A percentile compares a stretch with the other conserved stretches of the same genome.
Evolutionary conservation across 2,329 filamentous ascomycete species (phyloP).

Genomic region (Fusarium annulatum): DNA sequence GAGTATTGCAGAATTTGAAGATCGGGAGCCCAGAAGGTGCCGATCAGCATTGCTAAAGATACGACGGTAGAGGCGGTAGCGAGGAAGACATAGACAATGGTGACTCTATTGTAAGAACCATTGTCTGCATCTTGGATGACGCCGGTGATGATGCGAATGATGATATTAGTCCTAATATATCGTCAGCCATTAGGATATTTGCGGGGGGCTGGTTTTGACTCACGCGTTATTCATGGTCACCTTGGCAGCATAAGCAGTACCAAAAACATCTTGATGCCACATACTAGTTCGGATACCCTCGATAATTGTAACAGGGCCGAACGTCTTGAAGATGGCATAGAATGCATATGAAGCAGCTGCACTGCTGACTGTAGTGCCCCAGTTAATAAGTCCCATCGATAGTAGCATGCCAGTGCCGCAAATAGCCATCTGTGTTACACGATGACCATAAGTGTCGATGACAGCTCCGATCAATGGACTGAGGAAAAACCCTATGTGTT

Average conservation of each 20-base stretch:
- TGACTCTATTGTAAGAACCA: neutral
- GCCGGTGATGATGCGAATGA: neutral
- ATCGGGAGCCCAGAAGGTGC: neutral
- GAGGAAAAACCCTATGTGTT: neutral
- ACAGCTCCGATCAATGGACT: neutral
- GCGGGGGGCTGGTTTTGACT: neutral
- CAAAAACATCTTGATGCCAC: neutral
- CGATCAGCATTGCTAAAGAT: neutral
- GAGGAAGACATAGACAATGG: neutral
- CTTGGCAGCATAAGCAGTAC: neutral
- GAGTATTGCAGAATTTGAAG: neutral
- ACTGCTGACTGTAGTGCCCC: neutral
- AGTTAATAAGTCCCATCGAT: neutral
- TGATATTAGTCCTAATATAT: accelerated
- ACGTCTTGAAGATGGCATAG: neutral
- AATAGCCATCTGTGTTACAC: neutral
- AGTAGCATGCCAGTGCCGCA: neutral
- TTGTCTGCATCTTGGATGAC: neutral
- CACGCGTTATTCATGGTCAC: neutral
- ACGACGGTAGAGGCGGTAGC: neutral
- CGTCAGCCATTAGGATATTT: too few relatives aligned
- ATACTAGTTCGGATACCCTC: neutral
- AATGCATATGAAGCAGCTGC: neutral
- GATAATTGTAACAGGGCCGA: neutral
- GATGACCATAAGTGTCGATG: neutral